These are phyloP conservation scores for Schoenoplectus triqueter DNA, from an alignment of 202 grass and related monocot genomes.

Conservation along the genomic window DNA sequence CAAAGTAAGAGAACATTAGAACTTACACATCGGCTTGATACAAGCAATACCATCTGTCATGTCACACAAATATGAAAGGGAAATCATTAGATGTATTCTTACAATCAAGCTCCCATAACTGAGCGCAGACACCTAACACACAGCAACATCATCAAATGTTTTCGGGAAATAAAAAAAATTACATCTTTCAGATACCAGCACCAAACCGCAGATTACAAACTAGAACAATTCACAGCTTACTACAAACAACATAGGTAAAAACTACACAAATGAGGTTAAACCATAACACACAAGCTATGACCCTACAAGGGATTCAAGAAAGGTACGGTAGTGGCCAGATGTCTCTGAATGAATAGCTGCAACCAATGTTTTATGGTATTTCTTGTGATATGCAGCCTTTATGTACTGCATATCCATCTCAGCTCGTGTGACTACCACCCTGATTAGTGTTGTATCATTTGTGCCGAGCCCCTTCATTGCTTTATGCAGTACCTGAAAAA, in stretches of 20 bases:
- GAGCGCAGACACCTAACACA: background rate
- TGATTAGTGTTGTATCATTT: conserved; percentile 74
- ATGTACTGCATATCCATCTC: conserved; percentile 99
- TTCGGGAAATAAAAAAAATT: background rate
- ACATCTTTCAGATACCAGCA: background rate
- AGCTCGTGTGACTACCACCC: conserved; percentile 78
- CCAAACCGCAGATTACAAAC: background rate
- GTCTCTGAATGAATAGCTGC: conserved; percentile 89
- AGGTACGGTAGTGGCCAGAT: conserved; percentile 77
- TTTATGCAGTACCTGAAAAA: conserved; percentile 69
- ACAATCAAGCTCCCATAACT: background rate
- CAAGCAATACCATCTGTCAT: background rate
- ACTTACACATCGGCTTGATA: background rate
- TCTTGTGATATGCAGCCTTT: conserved; percentile 82
- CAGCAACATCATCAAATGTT: background rate
- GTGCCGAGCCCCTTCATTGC: conserved; percentile 94
- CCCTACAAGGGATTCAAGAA: conserved; percentile 94
- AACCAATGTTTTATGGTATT: conserved; percentile 65
- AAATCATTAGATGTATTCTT: background rate
- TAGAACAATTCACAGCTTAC: background rate
- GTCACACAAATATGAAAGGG: background rate
- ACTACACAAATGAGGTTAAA: background rate
- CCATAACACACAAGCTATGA: conserved; percentile 50
- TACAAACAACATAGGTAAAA: conserved; percentile 12
- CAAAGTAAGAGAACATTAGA: background rate